Evolutionary conservation across 2,329 filamentous ascomycete species (phyloP).

Genomic region (Phoma sp.): DNA sequence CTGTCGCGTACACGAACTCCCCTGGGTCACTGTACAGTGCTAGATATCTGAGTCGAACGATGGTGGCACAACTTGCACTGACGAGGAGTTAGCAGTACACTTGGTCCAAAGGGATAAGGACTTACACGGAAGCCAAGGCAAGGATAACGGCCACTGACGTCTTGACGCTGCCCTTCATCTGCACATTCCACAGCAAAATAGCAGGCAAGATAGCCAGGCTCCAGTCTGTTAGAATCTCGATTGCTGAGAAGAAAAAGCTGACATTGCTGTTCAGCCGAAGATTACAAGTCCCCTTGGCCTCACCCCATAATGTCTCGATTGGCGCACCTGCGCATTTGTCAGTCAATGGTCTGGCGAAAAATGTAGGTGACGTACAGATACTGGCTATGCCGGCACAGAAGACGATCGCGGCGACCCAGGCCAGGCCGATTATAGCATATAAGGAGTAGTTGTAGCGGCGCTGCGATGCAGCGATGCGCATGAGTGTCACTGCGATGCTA

Average conservation of each 20-base stretch:
- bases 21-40: constrained; percentile 49
- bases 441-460: constrained; percentile 18
- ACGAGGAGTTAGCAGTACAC: constrained; percentile 1
- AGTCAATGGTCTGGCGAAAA: neutral
- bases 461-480: constrained; percentile 25
- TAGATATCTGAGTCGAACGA: constrained; percentile 54
- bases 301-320: constrained; percentile 30
- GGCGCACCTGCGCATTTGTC: constrained; percentile 20
- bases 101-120: constrained; percentile 4
- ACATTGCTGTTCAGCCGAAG: constrained; percentile 29
- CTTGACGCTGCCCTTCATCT: constrained; percentile 49
- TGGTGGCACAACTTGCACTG: constrained; percentile 47
- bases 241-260: constrained; percentile 30
- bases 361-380: constrained; percentile 18
- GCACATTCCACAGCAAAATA: constrained; percentile 30
- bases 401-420: constrained; percentile 22
- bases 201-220: constrained; percentile 28
- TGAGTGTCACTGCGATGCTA: constrained; percentile 28
- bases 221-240: constrained; percentile 29
- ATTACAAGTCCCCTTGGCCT: constrained; percentile 27
- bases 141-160: constrained; percentile 50
- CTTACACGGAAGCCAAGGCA: constrained; percentile 51
- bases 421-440: constrained; percentile 22
- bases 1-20: constrained; percentile 52
- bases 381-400: constrained; percentile 29